Conservation (phyloP, 495 filamentous ascomycete species). For the Baudoinia panamericana region DNA sequence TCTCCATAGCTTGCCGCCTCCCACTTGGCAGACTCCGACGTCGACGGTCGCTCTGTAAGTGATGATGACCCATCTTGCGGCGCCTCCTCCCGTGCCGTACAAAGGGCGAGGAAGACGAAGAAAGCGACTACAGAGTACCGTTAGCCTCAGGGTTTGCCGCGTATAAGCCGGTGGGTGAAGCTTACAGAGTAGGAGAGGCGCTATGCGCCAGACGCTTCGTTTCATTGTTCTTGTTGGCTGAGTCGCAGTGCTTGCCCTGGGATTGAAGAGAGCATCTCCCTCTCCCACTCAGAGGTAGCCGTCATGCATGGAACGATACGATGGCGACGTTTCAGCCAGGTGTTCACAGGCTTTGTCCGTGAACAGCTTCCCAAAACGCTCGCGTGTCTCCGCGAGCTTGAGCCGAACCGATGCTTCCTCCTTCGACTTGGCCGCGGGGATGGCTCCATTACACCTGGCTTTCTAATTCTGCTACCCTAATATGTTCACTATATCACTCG, state of each 20-base stretch:
- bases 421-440: too few species aligned
- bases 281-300: too few species aligned
- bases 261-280: neutral
- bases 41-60: neutral
- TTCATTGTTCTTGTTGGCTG: too few species aligned
- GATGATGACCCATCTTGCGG: neutral
- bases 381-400: too few species aligned
- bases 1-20: slow-evolving; percentile 1
- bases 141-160: neutral
- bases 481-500: too few species aligned
- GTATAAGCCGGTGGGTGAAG: slow-evolving; percentile 1
- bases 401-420: too few species aligned
- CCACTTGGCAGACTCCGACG: neutral
- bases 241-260: neutral
- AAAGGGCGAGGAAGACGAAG: slow-evolving; percentile 16
- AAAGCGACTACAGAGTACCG: slow-evolving; percentile 11
- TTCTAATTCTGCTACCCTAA: too few species aligned
- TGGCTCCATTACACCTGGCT: too few species aligned
- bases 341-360: too few species aligned
- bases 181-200: slow-evolving; percentile 19
- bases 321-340: too few species aligned
- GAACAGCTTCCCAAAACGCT: too few species aligned
- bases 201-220: slow-evolving; percentile 11
- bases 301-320: too few species aligned
- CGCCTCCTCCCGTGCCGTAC: slow-evolving; percentile 8